Evolutionary conservation across 78 protist species (phyloP), one percentile per base, ranked within the genome.

Genomic region (Dictyostelium firmibasis): DNA sequence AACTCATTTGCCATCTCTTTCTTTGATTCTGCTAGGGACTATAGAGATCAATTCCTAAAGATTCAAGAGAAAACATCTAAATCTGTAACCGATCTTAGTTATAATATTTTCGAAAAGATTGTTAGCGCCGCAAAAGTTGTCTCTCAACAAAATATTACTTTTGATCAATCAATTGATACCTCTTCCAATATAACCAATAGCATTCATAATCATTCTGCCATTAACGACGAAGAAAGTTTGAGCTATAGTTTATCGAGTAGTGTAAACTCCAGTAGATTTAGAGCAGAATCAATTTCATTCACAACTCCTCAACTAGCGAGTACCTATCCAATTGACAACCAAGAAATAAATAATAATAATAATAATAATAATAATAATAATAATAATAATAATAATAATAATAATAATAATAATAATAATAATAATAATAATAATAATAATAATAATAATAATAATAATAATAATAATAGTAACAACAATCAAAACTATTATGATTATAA

Each of bases 51-150:
- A 33, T 72, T 72, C 23, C 33, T 72, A 72, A 72, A 72, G 9
- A 31, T 72, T 72, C 79, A 72, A 72, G 79, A 72, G 36, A 67
- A 67, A 29, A 72, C 79, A 20, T 29, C 79, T 2, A 72, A 72
- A 72, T 72, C 79, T 29, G 79, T 72, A 5, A 31, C 36, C 2
- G 79, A 72, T 14, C 33, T 72, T 13, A 20, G 79, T 72, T 27
- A 33, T 33, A 72, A 33, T 72, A 29, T 72, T 16, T 33, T 72
- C 9, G 79, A 35, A 29, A 72, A 33, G 36, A 27, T 72, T 16
- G 35, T 29, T 16, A 72, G 43, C 16, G 38, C 23, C 23, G 33
- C 79, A 0, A 33, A 29, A 31, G 3, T 11, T 31, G 27, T 57
- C n/a, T 16, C 38, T 18, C 36, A 31, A 31, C 79, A 72, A 72